These are phyloP conservation scores for Pneumocystis murina DNA, from an alignment of 1,139 yeast genomes.

Conservation along the genomic window DNA sequence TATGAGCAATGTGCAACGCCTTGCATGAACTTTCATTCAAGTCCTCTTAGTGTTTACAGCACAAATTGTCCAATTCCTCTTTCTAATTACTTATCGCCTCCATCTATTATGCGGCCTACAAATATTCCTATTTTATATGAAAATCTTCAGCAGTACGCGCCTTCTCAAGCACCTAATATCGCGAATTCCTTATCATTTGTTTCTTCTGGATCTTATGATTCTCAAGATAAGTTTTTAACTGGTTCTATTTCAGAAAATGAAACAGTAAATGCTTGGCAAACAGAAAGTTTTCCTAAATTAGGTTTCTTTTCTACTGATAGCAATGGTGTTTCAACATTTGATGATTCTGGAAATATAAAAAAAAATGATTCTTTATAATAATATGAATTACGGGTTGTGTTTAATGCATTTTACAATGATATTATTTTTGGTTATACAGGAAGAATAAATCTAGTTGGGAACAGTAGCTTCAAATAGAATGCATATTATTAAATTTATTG, in stretches of 20 bases:
- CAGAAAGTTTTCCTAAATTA: background rate
- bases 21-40: background rate
- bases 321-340: background rate
- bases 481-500: background rate
- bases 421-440: background rate
- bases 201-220: background rate
- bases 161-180: background rate
- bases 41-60: background rate
- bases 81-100: background rate
- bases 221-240: background rate
- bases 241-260: background rate
- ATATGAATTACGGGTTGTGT: background rate
- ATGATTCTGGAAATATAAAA: background rate
- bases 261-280: background rate
- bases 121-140: background rate
- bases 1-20: background rate
- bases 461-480: background rate
- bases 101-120: background rate
- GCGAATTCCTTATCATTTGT: background rate
- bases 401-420: background rate
- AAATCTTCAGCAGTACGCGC: background rate
- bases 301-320: background rate
- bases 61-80: background rate
- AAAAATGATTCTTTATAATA: background rate
- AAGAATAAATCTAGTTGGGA: background rate